phyloP scores from a whole-genome alignment of 768 basidiomycete species.

The Termitomyces sp. region DNA sequence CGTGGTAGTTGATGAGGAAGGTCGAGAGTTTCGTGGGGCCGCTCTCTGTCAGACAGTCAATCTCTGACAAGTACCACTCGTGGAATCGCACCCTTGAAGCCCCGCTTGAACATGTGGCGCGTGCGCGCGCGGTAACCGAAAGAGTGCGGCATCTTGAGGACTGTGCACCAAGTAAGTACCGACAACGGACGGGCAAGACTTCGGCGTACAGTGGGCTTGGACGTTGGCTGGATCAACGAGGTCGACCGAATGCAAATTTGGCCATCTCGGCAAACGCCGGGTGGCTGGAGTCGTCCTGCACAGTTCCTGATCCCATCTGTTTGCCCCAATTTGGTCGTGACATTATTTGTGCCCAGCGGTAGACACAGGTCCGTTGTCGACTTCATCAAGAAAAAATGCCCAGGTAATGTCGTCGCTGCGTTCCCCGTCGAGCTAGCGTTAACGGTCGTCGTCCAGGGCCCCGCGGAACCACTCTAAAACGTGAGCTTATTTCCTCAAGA shows the following conservation, averaged over 20 bases:
- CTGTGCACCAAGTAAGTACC: constrained; percentile 31
- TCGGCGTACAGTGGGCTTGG: constrained; percentile 46
- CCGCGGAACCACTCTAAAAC: constrained; percentile 92
- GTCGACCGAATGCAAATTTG: constrained; percentile 20
- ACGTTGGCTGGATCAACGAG: constrained; percentile 36
- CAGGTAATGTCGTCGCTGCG: constrained; percentile 49
- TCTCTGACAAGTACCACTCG: constrained; percentile 3
- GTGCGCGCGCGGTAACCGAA: constrained; percentile 99
- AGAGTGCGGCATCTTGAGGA: constrained; percentile 96
- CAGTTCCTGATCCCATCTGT: constrained; percentile 47
- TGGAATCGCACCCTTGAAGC: constrained; percentile 81
- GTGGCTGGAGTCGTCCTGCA: constrained; percentile 61
- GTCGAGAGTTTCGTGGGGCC: constrained; percentile 90
- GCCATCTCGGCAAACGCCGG: constrained; percentile 47
- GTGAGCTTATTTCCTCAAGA: constrained; percentile 69
- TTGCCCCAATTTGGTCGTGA: constrained; percentile 30
- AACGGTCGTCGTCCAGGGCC: constrained; percentile 51
- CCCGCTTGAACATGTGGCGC: constrained; percentile 99
- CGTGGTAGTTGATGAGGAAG: constrained; percentile 86
- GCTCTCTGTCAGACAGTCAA: constrained; percentile 51
- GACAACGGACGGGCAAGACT: constrained; percentile 10
- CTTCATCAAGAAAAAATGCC: constrained; percentile 76
- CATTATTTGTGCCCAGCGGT: constrained; percentile 17
- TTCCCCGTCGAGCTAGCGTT: constrained; percentile 15
- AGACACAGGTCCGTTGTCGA: constrained; percentile 27